phyloP scores from a whole-genome alignment of 2,329 filamentous ascomycete genomes.

The Amesomyces nigricolor region DNA sequence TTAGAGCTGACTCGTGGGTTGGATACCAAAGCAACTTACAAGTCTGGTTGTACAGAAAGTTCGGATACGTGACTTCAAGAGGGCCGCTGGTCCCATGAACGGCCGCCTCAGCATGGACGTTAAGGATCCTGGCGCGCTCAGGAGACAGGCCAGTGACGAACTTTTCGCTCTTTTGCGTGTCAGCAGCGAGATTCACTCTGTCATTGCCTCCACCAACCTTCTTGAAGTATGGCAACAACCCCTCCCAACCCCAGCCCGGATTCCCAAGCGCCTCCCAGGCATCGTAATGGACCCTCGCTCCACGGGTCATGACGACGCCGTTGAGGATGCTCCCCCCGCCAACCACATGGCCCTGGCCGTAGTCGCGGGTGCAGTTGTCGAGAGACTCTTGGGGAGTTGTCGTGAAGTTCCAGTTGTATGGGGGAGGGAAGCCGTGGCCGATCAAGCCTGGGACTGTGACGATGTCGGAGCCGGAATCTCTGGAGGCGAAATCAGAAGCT shows the following conservation, averaged over 20 bases:
- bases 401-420: conserved; percentile 26
- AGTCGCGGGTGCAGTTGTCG: conserved; percentile 32
- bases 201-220: conserved; percentile 4
- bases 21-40: conserved; percentile 26
- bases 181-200: conserved; percentile 27
- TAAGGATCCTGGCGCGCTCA: conserved; percentile 22
- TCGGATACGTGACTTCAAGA: conserved; percentile 36
- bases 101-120: conserved; percentile 27
- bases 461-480: conserved; percentile 11
- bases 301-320: conserved; percentile 19
- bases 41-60: conserved; percentile 37
- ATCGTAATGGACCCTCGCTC: conserved; percentile 17
- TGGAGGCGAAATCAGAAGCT: background rate
- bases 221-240: conserved; percentile 20
- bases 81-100: conserved; percentile 34
- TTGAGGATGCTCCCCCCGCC: conserved; percentile 30
- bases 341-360: conserved; percentile 35
- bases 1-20: background rate
- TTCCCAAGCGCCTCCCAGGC: conserved; percentile 19
- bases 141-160: conserved; percentile 29
- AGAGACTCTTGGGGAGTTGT: conserved; percentile 31
- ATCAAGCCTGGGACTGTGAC: conserved; percentile 20
- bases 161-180: conserved; percentile 32
- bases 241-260: conserved; percentile 18
- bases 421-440: conserved; percentile 17